Evolutionary conservation across 2,329 filamentous ascomycete species (phyloP).

Genomic region (Lasiodiplodia gonubiensis): DNA sequence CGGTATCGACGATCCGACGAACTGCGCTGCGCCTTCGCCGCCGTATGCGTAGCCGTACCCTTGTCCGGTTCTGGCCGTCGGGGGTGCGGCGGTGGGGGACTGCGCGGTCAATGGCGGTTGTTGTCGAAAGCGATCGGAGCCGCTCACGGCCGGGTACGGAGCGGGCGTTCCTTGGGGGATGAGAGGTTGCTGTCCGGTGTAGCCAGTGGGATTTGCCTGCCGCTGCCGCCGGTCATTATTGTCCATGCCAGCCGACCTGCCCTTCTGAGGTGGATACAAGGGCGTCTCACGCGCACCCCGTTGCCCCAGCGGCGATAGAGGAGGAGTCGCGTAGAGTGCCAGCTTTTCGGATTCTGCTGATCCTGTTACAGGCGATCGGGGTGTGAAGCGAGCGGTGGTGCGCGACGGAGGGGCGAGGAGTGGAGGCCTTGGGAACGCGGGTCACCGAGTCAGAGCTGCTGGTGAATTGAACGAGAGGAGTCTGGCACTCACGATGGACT

Average conservation of each 20-base stretch:
- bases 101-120: constrained; percentile 52
- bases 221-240: constrained; percentile 74
- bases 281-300: constrained; percentile 64
- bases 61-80: constrained; percentile 48
- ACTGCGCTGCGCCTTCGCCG: constrained; percentile 59
- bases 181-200: constrained; percentile 60
- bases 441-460: constrained; percentile 30
- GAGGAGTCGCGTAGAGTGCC: constrained; percentile 67
- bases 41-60: constrained; percentile 60
- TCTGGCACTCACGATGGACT: constrained; percentile 38
- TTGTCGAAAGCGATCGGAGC: constrained; percentile 57
- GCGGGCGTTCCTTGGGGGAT: constrained; percentile 44
- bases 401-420: constrained; percentile 20
- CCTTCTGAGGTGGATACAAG: constrained; percentile 60
- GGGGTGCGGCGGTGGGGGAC: constrained; percentile 47
- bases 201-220: constrained; percentile 74
- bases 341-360: constrained; percentile 60
- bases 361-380: constrained; percentile 23
- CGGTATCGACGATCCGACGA: constrained; percentile 61
- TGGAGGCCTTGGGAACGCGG: constrained; percentile 23
- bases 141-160: constrained; percentile 52
- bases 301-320: constrained; percentile 69
- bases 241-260: constrained; percentile 73
- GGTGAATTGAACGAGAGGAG: constrained; percentile 31
- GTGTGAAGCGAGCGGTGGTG: constrained; percentile 27